phyloP scores from a whole-genome alignment of 441 rosid species.

The Breynia disticha region DNA sequence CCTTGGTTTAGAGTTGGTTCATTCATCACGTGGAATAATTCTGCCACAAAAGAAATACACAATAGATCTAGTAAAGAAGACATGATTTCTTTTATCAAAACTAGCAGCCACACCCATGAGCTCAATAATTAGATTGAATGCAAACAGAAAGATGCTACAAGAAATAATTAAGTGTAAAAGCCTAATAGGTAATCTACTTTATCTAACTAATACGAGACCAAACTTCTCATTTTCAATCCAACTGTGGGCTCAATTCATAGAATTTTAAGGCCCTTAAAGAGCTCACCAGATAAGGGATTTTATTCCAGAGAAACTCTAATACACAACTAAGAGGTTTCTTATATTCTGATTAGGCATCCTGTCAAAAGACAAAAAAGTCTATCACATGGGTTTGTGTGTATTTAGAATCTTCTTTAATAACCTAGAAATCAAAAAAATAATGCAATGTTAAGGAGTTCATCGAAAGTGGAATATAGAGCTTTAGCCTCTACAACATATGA shows the following conservation, averaged over 20 bases:
- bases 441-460: neutral
- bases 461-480: neutral
- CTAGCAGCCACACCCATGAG: neutral
- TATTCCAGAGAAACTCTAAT: too few relatives aligned
- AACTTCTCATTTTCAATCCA: neutral
- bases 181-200: neutral
- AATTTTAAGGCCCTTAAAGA: neutral
- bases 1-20: neutral
- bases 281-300: neutral
- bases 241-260: neutral
- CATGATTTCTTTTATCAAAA: neutral
- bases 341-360: conserved; percentile 2
- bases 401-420: neutral
- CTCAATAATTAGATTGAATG: neutral
- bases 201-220: too few relatives aligned
- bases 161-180: neutral
- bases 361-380: neutral
- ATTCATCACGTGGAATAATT: neutral
- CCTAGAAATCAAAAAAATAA: conserved; percentile 9
- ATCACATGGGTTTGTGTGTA: neutral
- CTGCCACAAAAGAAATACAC: neutral
- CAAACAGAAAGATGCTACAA: neutral
- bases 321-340: neutral
- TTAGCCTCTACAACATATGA: neutral
- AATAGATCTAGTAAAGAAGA: neutral